Percentiles rank a stretch among this genome's conserved stretches.
Evolutionary conservation across 2,329 filamentous ascomycete genomes (phyloP).

Genomic region (Talaromyces sp.): DNA sequence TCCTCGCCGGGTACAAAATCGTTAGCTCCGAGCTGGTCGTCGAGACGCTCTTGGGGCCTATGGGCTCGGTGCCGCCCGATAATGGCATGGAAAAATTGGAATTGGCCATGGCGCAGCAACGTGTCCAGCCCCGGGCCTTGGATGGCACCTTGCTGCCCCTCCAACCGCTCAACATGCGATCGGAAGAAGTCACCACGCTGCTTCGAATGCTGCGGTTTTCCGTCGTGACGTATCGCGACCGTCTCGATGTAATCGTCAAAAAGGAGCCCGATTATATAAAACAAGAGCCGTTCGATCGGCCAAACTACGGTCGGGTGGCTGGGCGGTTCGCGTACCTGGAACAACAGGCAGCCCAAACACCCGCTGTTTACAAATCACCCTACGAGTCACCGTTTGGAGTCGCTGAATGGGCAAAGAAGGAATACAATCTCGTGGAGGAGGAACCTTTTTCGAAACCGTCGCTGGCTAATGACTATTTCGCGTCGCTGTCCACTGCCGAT

Average conservation of each 20-base stretch:
- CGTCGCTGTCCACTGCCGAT: conserved; percentile 38
- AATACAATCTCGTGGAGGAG: conserved; percentile 38
- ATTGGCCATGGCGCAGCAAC: conserved; percentile 46
- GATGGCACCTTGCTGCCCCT: conserved; percentile 40
- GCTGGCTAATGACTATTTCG: conserved; percentile 44
- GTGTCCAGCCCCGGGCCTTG: conserved; percentile 40
- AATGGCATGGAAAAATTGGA: conserved; percentile 46
- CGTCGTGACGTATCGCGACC: conserved; percentile 41
- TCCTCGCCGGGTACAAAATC: conserved; percentile 45
- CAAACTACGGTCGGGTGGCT: conserved; percentile 35
- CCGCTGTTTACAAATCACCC: conserved; percentile 44
- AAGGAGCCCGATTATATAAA: conserved; percentile 38
- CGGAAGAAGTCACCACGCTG: conserved; percentile 44
- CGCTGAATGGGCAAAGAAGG: conserved; percentile 42
- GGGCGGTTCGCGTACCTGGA: conserved; percentile 44
- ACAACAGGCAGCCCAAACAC: conserved; percentile 37
- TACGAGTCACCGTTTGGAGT: conserved; percentile 46
- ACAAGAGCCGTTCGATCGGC: conserved; percentile 32
- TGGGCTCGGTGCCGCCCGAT: conserved; percentile 41
- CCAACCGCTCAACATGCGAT: conserved; percentile 45
- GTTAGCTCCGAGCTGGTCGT: conserved; percentile 46
- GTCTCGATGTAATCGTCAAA: conserved; percentile 40
- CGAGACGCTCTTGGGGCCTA: conserved; percentile 43
- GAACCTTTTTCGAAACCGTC: conserved; percentile 38
- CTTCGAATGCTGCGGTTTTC: conserved; percentile 47